Conservation (phyloP, 139 green algal genomes). For the Micractinium conductrix region DNA sequence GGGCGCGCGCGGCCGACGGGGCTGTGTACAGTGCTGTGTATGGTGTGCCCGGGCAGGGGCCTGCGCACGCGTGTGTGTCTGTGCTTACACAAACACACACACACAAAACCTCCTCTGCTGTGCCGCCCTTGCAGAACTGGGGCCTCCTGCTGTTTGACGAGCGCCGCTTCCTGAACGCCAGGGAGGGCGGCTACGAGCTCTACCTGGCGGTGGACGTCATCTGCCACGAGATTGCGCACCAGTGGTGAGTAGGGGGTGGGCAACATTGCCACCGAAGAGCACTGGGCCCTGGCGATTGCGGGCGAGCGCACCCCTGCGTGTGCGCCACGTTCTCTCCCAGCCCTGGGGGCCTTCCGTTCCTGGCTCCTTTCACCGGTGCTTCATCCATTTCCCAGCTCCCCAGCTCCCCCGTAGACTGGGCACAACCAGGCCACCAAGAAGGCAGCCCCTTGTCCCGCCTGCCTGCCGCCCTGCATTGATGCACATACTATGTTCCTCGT, state of each 20-base stretch:
- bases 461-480: too few species aligned
- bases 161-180: conserved; percentile 40
- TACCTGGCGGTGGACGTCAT: conserved; percentile 37
- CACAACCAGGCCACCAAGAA: too few species aligned
- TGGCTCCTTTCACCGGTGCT: too few species aligned
- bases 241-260: conserved; percentile 54
- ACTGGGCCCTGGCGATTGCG: conserved; percentile 43
- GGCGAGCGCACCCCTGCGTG: conserved; percentile 65
- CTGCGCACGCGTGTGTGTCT: background rate
- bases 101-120: too few species aligned
- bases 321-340: too few species aligned
- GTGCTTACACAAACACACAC: too few species aligned
- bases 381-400: too few species aligned
- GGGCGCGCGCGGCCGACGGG: background rate
- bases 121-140: conserved; percentile 65
- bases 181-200: conserved; percentile 14
- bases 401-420: too few species aligned
- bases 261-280: conserved; percentile 48
- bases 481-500: too few species aligned
- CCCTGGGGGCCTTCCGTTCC: too few species aligned
- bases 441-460: too few species aligned
- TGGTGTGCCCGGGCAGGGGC: background rate
- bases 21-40: background rate
- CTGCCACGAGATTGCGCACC: conserved; percentile 56
- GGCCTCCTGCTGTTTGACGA: conserved; percentile 68